Evolutionary conservation across 148 eudicot genomes (phyloP), one percentile per base, ranked within the genome.

Genomic region (Drosera capensis): DNA sequence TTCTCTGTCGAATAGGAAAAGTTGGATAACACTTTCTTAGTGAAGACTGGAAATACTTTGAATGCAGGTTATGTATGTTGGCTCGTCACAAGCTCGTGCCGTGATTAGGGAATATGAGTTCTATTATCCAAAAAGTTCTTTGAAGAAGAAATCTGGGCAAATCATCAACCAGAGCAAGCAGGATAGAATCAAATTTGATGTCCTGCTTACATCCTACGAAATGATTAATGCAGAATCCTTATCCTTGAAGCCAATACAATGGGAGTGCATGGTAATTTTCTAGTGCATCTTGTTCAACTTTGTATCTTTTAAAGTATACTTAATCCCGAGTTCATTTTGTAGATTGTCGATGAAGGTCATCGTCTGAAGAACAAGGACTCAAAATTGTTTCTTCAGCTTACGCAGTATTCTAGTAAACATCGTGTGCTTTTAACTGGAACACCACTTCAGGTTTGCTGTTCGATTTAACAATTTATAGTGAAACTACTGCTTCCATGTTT

Each of bases 331-430:
- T 43, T 64, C 20, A 47, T 35, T 61, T 5, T 68, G 43, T 53
- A 86, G 95, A 67, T 86, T 55, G 95, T 86, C 57, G 95, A 86
- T 62, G 95, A 86, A 72, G 95, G 92, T 67, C 95, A 86, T 45
- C 92, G 93, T 44, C 86, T 86, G 23, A 86, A 86, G 58, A 86
- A 86, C 58, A 86, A 86, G 71, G 95, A 86, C 59, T 86, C 95
- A 29, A 86, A 86, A 53, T 53, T 86, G 57, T 81, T 81, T 52
- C 70, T 72, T 58, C 54, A 65, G 40, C 53, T 86, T 77, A 80
- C 53, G 71, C 95, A 86, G 47, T 81, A 63, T 55, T 65, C 60
- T 20, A 78, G 65, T 48, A 68, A 60, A 66, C 95, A 81, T 54
- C 92, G 93, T 43, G 78, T 70, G 43, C 83, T 86, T 45, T 46